phyloP scores from a whole-genome alignment of 2,329 filamentous ascomycete genomes.

The Aspergillus awamori region DNA sequence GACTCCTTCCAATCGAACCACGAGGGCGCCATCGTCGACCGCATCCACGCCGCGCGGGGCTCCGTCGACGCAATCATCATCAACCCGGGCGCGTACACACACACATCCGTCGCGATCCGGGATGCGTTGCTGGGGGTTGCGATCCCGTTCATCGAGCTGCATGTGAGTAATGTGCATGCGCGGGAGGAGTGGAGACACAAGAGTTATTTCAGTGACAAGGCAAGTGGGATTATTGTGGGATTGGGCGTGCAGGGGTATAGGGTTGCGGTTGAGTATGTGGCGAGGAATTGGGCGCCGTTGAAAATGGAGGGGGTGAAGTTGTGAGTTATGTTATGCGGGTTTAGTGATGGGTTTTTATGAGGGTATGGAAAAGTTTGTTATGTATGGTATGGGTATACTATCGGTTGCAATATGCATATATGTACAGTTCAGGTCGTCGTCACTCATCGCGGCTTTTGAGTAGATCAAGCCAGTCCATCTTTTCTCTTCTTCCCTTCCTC shows the following conservation, averaged over 20 bases:
- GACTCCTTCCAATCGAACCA: constrained; percentile 74
- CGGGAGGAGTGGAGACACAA: constrained; percentile 69
- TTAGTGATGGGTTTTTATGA: neutral
- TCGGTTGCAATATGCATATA: constrained; percentile 2
- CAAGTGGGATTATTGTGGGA: constrained; percentile 71
- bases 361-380: neutral
- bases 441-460: neutral
- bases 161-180: constrained; percentile 74
- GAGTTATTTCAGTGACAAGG: constrained; percentile 76
- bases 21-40: constrained; percentile 73
- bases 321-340: neutral
- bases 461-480: neutral
- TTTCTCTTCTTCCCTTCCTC: too few relatives aligned
- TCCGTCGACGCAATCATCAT: constrained; percentile 66
- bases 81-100: constrained; percentile 75
- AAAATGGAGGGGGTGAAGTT: constrained; percentile 31
- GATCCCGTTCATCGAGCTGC: constrained; percentile 77
- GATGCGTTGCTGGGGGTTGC: constrained; percentile 70
- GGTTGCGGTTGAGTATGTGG: constrained; percentile 60
- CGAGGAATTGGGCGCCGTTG: constrained; percentile 40
- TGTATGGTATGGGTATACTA: too few relatives aligned
- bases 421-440: neutral
- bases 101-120: constrained; percentile 75
- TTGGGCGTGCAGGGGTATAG: constrained; percentile 65
- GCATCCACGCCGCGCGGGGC: constrained; percentile 68